Conservation (phyloP, 2,329 filamentous ascomycete genomes). For the Teratosphaeria viscida region DNA sequence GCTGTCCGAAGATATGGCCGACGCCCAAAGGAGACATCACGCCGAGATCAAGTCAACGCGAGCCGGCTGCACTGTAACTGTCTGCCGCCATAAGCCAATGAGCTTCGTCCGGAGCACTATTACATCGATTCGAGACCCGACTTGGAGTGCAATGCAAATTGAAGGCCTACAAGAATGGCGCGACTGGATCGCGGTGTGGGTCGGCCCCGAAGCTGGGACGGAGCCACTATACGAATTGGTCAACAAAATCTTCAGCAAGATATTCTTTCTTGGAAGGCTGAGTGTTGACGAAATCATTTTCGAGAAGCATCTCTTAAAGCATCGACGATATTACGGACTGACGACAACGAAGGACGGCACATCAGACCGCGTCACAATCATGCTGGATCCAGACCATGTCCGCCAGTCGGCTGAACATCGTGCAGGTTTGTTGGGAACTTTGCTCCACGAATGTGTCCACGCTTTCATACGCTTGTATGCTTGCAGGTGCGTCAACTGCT, state of each 20-base stretch:
- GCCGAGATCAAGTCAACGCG: background rate
- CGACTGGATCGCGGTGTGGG: background rate
- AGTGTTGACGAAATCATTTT: background rate
- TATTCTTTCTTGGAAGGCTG: background rate
- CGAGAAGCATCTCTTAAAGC: background rate
- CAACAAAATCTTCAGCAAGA: background rate
- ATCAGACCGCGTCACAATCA: background rate
- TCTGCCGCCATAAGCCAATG: background rate
- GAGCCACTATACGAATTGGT: background rate
- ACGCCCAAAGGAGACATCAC: background rate
- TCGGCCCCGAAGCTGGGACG: background rate
- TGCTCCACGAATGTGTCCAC: background rate
- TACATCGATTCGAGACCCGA: background rate
- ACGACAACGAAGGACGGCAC: background rate
- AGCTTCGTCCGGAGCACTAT: background rate
- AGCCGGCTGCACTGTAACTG: background rate
- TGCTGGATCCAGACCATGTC: background rate
- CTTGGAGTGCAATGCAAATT: background rate
- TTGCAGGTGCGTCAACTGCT: background rate
- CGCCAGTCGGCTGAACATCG: background rate
- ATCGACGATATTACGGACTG: background rate
- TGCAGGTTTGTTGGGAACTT: background rate
- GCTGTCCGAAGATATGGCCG: background rate
- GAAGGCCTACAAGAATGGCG: background rate
- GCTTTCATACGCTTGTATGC: background rate